A percentile compares a stretch with the other conserved stretches of the same genome.
These are phyloP conservation scores for Cercophora samala DNA, from an alignment of 495 filamentous ascomycete genomes.

Conservation along the genomic window DNA sequence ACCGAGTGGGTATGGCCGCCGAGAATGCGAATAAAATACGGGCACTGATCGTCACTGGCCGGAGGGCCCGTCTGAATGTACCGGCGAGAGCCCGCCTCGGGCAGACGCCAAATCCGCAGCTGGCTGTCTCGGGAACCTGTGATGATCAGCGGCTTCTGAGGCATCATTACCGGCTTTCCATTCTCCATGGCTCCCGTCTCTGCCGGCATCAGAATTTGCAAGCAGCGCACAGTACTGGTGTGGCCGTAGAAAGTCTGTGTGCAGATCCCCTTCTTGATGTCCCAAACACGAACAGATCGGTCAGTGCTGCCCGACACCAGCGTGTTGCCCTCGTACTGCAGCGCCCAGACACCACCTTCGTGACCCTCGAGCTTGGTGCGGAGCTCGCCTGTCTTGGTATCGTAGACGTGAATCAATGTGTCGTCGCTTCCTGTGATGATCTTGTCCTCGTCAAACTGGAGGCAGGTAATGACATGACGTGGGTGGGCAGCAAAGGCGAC, in stretches of 20 bases:
- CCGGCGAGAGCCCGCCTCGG: conserved; percentile 67
- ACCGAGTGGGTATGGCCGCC: conserved; percentile 90
- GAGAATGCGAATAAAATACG: conserved; percentile 87
- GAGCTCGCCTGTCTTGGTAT: conserved; percentile 88
- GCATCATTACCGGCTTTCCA: conserved; percentile 81
- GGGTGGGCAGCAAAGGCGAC: conserved; percentile 95
- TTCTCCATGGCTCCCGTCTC: conserved; percentile 67
- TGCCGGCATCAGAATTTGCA: conserved; percentile 89
- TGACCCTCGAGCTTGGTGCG: conserved; percentile 83
- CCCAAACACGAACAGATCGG: conserved; percentile 93
- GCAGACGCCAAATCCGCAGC: conserved; percentile 91
- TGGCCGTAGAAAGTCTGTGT: conserved; percentile 96
- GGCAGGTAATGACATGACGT: conserved; percentile 92
- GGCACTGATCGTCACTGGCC: conserved; percentile 78
- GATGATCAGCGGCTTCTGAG: conserved; percentile 89
- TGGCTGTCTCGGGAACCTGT: conserved; percentile 96
- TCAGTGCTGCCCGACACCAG: conserved; percentile 96
- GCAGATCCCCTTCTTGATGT: conserved; percentile 86
- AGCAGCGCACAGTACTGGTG: conserved; percentile 92
- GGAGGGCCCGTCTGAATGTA: conserved; percentile 75
- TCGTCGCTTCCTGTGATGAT: conserved; percentile 98
- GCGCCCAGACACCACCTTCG: conserved; percentile 95
- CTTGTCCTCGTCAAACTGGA: conserved; percentile 97
- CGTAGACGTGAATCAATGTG: conserved; percentile 96
- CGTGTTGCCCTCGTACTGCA: conserved; percentile 93